Percentiles rank a stretch among this genome's conserved stretches.
phyloP scores from a whole-genome alignment of 192 early-diverging fungal genomes.

The Coemansia reversa region DNA sequence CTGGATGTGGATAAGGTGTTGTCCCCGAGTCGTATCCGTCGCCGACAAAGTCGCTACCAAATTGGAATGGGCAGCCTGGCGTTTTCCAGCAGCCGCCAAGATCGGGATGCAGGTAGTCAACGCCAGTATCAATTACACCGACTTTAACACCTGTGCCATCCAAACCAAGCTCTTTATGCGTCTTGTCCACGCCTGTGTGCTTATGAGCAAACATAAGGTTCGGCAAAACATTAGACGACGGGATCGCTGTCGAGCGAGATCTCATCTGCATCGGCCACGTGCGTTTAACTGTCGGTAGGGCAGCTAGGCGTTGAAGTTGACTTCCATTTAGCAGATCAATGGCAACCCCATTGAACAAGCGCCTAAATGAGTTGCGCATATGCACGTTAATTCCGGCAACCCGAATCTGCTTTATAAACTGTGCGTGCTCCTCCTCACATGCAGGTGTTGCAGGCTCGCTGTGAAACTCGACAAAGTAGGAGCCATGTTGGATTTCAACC shows the following conservation, averaged over 20 bases:
- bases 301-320: slow-evolving; percentile 30
- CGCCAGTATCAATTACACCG: slow-evolving; percentile 53
- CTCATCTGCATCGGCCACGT: slow-evolving; percentile 54
- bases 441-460: slow-evolving; percentile 41
- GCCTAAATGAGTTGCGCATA: slow-evolving; percentile 40
- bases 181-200: slow-evolving; percentile 59
- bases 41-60: slow-evolving; percentile 65
- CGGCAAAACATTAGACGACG: slow-evolving; percentile 35
- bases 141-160: slow-evolving; percentile 62
- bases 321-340: slow-evolving; percentile 41
- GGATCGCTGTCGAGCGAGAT: slow-evolving; percentile 38
- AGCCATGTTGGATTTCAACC: slow-evolving; percentile 29
- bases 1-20: slow-evolving; percentile 45
- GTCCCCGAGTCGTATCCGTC: slow-evolving; percentile 48
- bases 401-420: slow-evolving; percentile 20
- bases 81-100: slow-evolving; percentile 56
- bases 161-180: slow-evolving; percentile 56
- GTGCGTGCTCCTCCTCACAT: slow-evolving; percentile 31
- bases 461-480: slow-evolving; percentile 47
- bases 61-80: slow-evolving; percentile 61
- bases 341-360: slow-evolving; percentile 52
- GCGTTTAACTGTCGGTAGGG: slow-evolving; percentile 34
- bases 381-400: slow-evolving; percentile 30
- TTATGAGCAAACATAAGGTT: slow-evolving; percentile 57
- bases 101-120: slow-evolving; percentile 54